Base-by-base conservation (phyloP, 495 filamentous ascomycete genomes). In the Penicillium angulare region DNA sequence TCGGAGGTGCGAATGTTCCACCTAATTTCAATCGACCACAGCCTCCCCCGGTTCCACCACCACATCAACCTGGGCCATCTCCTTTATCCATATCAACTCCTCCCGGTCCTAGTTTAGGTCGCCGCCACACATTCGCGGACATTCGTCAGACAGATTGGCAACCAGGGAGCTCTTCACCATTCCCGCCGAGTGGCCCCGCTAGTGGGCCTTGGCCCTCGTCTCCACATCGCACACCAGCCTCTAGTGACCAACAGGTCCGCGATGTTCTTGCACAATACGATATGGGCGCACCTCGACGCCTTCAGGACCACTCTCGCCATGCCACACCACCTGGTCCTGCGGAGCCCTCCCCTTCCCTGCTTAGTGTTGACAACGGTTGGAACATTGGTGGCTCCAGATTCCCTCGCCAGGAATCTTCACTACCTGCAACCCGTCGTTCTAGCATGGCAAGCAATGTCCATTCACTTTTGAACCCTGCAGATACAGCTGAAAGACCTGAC, bases 101-200 rank as follows among this genome's bases (percentile, higher is more conserved):
- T 20, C 86, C 88, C 9, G 81, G 75, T 0, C 72, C 83, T 43
- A 87, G 85, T 58, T 74, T 97, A 27, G 79, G 85, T 24, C 85
- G 93, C 17, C 84, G 93, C 35, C 93, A 98, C 68, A 98, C 93
- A 1, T 93, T 92, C 40, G 93, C 93, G 46, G 93, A 98, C 59
- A 97, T 98, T 56, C 88, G 93, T 23, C 83, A 88, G 33, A 87
- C 88, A 56, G 89, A 89, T 43, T 97, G 93, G 93, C 84, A 87
- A 56, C 78, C 82, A 13, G 63, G 69, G 24, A 79, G 74, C 35
- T 77, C 79, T 21, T 90, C 90, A 3, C 89, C 91, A 10, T 90
- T 89, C 50, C 64, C 66, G 8, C 59, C 60, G 3, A 53, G 56
- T 22, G 64, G 62, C 33, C 35, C 50, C n/a, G 20, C 47, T 32